Evolutionary conservation across 2,329 filamentous ascomycete species (phyloP), one percentile per base, ranked within the genome.

Genomic region (Aureobasidium pullulans): DNA sequence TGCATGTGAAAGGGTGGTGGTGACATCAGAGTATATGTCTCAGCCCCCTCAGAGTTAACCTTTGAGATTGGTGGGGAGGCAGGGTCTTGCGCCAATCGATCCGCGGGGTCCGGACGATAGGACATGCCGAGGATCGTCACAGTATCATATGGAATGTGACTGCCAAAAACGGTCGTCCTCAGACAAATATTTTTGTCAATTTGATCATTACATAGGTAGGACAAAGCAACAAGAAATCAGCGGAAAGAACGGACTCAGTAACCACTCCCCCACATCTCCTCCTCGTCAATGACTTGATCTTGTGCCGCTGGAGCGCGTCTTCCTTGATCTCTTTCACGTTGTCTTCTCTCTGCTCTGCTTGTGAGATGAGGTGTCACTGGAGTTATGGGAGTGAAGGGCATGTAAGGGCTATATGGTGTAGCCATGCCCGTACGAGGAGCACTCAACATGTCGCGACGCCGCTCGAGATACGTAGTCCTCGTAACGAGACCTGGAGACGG

Each of bases 331-430:
- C 80, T 84, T 77, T 78, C 83, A 79, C 84, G 85, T 69, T 81
- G 78, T 79, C 86, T 90, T 31, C 87, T 76, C 68, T 92, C 88
- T 62, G 83, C 81, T 71, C 80, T 84, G 28, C 84, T 89, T 15
- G 89, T 84, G 48, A 93, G 74, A 19, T 83, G 84, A n/a, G 89
- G 88, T 32, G 89, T 91, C 50, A 92, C 83, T 1, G 89, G 89
- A 53, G 90, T 81, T 49, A 89, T 78, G 1, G 88, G 87, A 6
- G 86, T 88, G 69, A 86, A 89, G 0, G 89, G 89, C 76, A 92
- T 89, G 66, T 92, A 93, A 0, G 89, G 87, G 59, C 83, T 84
- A 71, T 92, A 92, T 1, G 88, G 88, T 23, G 87, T 88, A 47
- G 81, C 81, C 28, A 83, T 76, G 1, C 81, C 82, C 0, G 78